Conservation (phyloP, 2,329 filamentous ascomycete species). For the Hypoxylon sp. region DNA sequence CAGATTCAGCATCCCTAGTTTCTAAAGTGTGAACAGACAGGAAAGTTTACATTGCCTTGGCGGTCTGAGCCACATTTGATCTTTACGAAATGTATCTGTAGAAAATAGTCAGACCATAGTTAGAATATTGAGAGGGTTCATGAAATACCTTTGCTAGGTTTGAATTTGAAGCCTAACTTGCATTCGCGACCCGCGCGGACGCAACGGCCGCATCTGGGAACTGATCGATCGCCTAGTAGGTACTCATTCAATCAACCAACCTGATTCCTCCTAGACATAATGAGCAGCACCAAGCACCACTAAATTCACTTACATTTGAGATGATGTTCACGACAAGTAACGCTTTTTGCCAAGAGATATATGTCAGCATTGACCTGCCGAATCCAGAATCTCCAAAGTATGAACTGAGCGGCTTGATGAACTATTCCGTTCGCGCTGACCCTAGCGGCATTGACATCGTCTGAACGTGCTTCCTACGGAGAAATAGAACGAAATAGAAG, state of each 20-base stretch:
- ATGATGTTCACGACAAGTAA: constrained; percentile 62
- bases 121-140: not conserved
- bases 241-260: constrained; percentile 39
- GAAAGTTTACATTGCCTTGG: constrained; percentile 47
- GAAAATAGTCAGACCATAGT: constrained; percentile 5
- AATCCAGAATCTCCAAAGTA: constrained; percentile 1
- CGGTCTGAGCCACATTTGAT: constrained; percentile 50
- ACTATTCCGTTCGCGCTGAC: not conserved
- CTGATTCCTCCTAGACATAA: constrained; percentile 5
- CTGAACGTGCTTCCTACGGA: not conserved
- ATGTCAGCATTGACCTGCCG: constrained; percentile 30
- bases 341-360: constrained; percentile 49
- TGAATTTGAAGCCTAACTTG: constrained; percentile 53
- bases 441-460: constrained; percentile 3
- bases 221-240: constrained; percentile 55
- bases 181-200: constrained; percentile 52
- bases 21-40: no score
- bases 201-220: constrained; percentile 52
- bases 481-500: not conserved
- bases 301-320: constrained; percentile 57
- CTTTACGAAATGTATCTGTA: constrained; percentile 47
- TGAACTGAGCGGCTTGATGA: not conserved
- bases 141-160: constrained; percentile 49
- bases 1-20: constrained; percentile 3
- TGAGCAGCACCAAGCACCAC: not conserved